Base-by-base conservation (phyloP, 1,139 yeast species). In the Pichia sp. region DNA sequence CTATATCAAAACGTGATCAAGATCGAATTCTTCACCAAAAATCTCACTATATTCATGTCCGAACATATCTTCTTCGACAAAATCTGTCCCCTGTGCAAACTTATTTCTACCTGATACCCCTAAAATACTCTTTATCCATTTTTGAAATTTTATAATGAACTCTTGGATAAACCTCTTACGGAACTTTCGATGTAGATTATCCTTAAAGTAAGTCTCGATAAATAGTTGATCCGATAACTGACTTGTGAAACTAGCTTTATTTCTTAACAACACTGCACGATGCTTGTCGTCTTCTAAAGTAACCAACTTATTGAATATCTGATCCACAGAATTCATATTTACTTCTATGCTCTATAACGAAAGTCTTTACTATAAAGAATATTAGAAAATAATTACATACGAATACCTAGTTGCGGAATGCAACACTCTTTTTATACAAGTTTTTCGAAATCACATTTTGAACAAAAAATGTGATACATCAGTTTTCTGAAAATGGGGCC, bases 401-500 rank as follows among this genome's bases (percentile, higher is more conserved):
- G 18, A 20, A 22, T n/a, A 18, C 35, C 35, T 20, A 9, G 27
- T 7, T 8, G 27, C 9, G 27, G 10, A 24, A 24, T 24, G 27
- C 27, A 24, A 24, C 27, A 24, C 27, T 14, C 17, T 27, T 8
- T 24, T 24, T 24, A 24, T 24, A 24, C 27, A 24, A 24, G 27
- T 24, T 24, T n/a, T n/a, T n/a, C n/a, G n/a, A n/a, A n/a, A n/a
- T n/a, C n/a, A n/a, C n/a, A n/a, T n/a, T n/a, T n/a, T n/a, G n/a
- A 27, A 27, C 8, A 27, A 27, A 27, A 27, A 40, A 20, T 28
- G 35, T 20, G 45, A 42, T 20, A 36, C 14, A 34, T 37, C 34
- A 34, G 36, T 31, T 49, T 22, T 66, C 76, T 62, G 76, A 73
- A 59, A 82, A 81, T 2, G 87, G 87, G 9, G 84, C 85, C 60